Base-by-base conservation (phyloP, 495 filamentous ascomycete genomes). In the Hypoxylon lenormandii region DNA sequence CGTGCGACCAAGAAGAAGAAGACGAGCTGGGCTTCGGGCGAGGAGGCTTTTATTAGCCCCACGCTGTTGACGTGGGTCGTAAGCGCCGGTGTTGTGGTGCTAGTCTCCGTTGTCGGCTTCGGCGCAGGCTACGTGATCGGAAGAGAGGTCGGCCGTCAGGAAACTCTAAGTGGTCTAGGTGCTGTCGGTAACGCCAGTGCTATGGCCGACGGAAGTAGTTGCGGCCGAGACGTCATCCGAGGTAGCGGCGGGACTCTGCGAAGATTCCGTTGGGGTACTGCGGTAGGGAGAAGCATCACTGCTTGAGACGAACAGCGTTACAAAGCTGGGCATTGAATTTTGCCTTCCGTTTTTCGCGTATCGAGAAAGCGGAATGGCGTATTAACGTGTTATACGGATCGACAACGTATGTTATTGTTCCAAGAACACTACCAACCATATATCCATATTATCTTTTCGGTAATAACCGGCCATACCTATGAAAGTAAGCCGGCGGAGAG, bases 101-200 rank as follows among this genome's bases (percentile, higher is more conserved):
- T 98, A 2, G 89, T 98, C 40, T 92, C 90, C 1, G 95, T 94
- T 1, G 88, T 97, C 50, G 94, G 93, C 60, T 98, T 98, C 72
- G 91, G 92, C 0, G 95, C 95, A 0, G 95, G 95, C 0, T 98
- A 96, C 72, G 91, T 91, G 10, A 86, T 97, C 15, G 95, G 95
- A 10, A 84, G 87, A 21, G 93, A 97, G 72, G 91, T 92, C 1
- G 92, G 92, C 0, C 83, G 87, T 26, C 80, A 89, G 22, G 92
- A 95, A 73, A 74, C 75, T 13, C 70, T 72, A n/a, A 56, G 66
- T 46, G 65, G 73, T 23, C 30, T 81, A 12, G 78, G 80, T 19
- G 67, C 69, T 8, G 76, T 67, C 2, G 77, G 80, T 10, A 80
- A 84, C 8, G 80, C 77, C 3, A 77, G 82, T 8, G 76, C 77